A percentile compares a stretch with the other conserved stretches of the same genome.
phyloP scores from a whole-genome alignment of 257 asterid genomes.

The Mentha longifolia region DNA sequence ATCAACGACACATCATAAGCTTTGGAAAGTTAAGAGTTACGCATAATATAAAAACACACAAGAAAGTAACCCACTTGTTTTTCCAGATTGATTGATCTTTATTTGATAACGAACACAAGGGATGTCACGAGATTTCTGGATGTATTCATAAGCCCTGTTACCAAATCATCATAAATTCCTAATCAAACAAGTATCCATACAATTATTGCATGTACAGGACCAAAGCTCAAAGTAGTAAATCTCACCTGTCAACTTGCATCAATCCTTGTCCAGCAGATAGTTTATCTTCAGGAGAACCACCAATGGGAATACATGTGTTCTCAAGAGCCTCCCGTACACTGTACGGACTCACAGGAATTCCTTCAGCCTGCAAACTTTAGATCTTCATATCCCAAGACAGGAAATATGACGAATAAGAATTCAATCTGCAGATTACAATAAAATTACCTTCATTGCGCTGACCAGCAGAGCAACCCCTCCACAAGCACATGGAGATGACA shows the following conservation, averaged over 20 bases:
- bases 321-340: constrained; percentile 90
- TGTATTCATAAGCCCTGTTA: constrained; percentile 88
- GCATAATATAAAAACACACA: constrained; percentile 22
- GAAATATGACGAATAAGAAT: constrained; percentile 21
- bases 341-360: constrained; percentile 86
- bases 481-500: constrained; percentile 99
- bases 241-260: constrained; percentile 96
- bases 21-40: background rate
- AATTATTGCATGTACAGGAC: constrained; percentile 34
- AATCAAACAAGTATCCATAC: constrained; percentile 31
- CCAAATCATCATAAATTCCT: constrained; percentile 36
- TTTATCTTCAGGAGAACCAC: constrained; percentile 83
- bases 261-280: constrained; percentile 93
- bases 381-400: constrained; percentile 37
- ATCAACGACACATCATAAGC: constrained; percentile 25
- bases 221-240: constrained; percentile 38
- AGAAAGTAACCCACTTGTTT: constrained; percentile 61
- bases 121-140: constrained; percentile 62
- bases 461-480: constrained; percentile 95
- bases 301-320: constrained; percentile 82
- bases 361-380: constrained; percentile 73
- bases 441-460: constrained; percentile 94
- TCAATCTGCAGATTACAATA: constrained; percentile 7
- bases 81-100: constrained; percentile 78
- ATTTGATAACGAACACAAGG: constrained; percentile 80